phyloP scores from a whole-genome alignment of 352 stramenopile genomes.

The Thraustochytrium striatum region DNA sequence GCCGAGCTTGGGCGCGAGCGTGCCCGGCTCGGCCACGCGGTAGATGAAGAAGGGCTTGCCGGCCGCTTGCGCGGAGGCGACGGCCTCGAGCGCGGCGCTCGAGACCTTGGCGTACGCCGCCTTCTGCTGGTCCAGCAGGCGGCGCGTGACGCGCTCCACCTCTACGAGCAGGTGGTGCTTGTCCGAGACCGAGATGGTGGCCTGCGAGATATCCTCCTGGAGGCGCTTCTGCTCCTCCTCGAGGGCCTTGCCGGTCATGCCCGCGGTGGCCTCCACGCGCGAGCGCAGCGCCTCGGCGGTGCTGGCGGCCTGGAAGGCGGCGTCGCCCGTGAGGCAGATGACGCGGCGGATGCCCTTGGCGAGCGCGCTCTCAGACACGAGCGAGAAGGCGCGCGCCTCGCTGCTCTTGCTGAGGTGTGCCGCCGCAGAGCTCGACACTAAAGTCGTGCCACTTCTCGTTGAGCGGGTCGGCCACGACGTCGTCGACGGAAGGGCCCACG shows the following conservation, averaged over 20 bases:
- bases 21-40: constrained; percentile 83
- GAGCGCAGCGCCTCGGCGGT: constrained; percentile 72
- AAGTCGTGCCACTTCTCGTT: constrained; percentile 80
- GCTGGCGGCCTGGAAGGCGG: constrained; percentile 75
- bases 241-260: constrained; percentile 60
- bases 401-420: constrained; percentile 94
- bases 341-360: constrained; percentile 95
- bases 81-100: constrained; percentile 44
- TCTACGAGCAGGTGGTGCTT: constrained; percentile 78
- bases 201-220: constrained; percentile 61
- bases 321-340: constrained; percentile 82
- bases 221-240: constrained; percentile 75
- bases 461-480: constrained; percentile 67
- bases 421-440: constrained; percentile 98
- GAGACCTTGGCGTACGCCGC: constrained; percentile 53
- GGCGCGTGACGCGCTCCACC: constrained; percentile 82
- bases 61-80: constrained; percentile 56
- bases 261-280: constrained; percentile 63
- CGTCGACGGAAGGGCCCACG: constrained; percentile 74
- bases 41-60: constrained; percentile 69
- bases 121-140: constrained; percentile 75
- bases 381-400: constrained; percentile 91
- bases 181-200: constrained; percentile 63
- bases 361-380: constrained; percentile 92
- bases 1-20: constrained; percentile 80